Conservation (phyloP, 257 asterid species). For the Nicotiana otophora region DNA sequence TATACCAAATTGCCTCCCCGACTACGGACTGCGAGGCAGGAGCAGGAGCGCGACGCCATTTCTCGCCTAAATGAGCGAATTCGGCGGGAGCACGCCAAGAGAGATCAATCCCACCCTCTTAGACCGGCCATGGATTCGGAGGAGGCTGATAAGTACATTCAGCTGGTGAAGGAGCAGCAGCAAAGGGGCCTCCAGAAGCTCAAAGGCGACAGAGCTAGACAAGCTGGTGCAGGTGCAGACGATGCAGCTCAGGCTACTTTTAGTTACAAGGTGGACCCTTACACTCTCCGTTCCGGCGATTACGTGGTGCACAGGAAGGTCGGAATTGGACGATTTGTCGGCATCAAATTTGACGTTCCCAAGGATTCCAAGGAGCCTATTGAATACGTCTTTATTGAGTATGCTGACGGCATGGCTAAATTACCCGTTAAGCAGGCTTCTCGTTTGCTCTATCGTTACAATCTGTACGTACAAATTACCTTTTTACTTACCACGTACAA, state of each 20-base stretch:
- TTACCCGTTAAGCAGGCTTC: slow-evolving; percentile 81
- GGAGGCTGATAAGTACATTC: slow-evolving; percentile 88
- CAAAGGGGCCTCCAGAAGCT: slow-evolving; percentile 88
- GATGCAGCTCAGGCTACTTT: slow-evolving; percentile 19
- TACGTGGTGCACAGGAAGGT: slow-evolving; percentile 90
- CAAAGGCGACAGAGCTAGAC: slow-evolving; percentile 39
- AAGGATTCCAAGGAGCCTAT: slow-evolving; percentile 46
- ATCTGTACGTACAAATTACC: slow-evolving; percentile 45
- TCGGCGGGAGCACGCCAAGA: slow-evolving; percentile 64
- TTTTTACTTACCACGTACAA: neutral
- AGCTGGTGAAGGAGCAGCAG: slow-evolving; percentile 81
- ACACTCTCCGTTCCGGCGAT: slow-evolving; percentile 72
- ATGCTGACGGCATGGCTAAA: slow-evolving; percentile 96
- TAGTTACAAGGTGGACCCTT: slow-evolving; percentile 81
- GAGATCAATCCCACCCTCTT: slow-evolving; percentile 43
- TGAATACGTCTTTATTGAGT: slow-evolving; percentile 90
- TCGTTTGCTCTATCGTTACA: slow-evolving; percentile 85
- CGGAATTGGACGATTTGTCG: slow-evolving; percentile 77
- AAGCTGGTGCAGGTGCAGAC: slow-evolving; percentile 20
- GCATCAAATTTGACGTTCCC: slow-evolving; percentile 65
- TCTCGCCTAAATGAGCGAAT: slow-evolving; percentile 63
- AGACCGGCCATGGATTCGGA: slow-evolving; percentile 54
- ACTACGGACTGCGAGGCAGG: slow-evolving; percentile 22
- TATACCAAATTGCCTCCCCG: slow-evolving; percentile 21
- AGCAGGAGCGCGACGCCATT: slow-evolving; percentile 48